These are phyloP conservation scores for Hordeum pubiflorum DNA, from an alignment of 202 grass and related monocot genomes.

Conservation along the genomic window DNA sequence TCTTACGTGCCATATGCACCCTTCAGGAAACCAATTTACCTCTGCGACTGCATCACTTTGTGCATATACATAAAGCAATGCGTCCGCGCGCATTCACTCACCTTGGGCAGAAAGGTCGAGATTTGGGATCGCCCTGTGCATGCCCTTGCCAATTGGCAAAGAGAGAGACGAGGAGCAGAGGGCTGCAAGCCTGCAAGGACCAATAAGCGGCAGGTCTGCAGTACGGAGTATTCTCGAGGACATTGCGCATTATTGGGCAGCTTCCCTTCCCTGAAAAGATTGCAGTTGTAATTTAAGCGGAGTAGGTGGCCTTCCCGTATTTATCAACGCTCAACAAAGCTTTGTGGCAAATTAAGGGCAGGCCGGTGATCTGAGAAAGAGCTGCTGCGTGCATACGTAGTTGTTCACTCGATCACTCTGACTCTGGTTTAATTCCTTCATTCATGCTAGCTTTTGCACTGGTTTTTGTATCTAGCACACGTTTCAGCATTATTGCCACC, in stretches of 20 bases:
- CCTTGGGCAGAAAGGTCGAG: conserved; percentile 10
- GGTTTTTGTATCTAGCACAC: too few species aligned
- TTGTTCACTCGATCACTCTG: too few species aligned
- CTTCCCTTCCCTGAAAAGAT: conserved; percentile 22
- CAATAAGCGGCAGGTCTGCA: not conserved
- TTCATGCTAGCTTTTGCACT: not conserved
- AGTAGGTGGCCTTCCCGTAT: conserved; percentile 31
- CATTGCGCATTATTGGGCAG: not conserved
- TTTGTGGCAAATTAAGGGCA: conserved; percentile 7
- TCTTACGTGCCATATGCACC: not conserved
- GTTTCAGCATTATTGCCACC: too few species aligned
- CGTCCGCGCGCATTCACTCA: not conserved
- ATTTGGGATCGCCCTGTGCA: not conserved
- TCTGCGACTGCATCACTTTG: not conserved
- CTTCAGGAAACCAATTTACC: not conserved
- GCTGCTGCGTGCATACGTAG: not conserved
- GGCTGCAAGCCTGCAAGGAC: conserved; percentile 11
- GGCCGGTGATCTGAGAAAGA: not conserved
- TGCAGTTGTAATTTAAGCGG: conserved; percentile 21
- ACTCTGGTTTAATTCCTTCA: not conserved
- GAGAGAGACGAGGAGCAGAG: conserved; percentile 4
- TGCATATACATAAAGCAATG: not conserved
- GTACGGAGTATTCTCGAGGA: conserved; percentile 4
- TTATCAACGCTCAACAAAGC: conserved; percentile 4
- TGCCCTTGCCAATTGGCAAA: conserved; percentile 5